Evolutionary conservation across 495 filamentous ascomycete species (phyloP), one percentile per base, ranked within the genome.

Genomic region (Aspergillus panamensis): DNA sequence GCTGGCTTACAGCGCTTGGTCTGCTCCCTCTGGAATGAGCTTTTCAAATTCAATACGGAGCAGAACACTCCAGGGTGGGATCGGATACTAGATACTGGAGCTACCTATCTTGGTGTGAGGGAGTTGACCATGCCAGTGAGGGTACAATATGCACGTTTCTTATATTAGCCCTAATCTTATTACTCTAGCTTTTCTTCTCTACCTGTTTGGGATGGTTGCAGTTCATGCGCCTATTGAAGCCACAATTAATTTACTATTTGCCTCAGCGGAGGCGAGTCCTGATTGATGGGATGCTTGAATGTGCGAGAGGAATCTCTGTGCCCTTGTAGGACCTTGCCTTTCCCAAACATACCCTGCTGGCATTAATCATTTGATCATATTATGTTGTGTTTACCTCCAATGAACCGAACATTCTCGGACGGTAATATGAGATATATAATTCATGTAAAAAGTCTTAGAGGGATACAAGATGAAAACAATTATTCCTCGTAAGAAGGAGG

Each of bases 61-160:
- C 9, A 40, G 37, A 6, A 14, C 37, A 77, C 76, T 77, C 70
- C 73, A 25, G 25, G 25, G 25, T 5, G 5, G 25, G 5, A 25
- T 25, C 5, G 5, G 25, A 25, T 25, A 25, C 25, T 25, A 25
- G 25, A 25, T 2, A 25, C 25, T 2, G 25, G 25, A 25, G 25
- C 25, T 25, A 25, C 5, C 25, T 25, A 25, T 25, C 25, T 25
- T 25, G 25, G 25, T 25, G 25, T 25, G 25, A 25, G 25, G 5
- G 25, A 25, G 25, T 25, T 25, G 25, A 2, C 25, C 25, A 25
- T 25, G 25, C 25, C 5, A 60, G 68, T 65, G 69, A 73, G 60
- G 55, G 61, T 55, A 62, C 57, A 59, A 62, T 64, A 66, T 68
- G 61, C 62, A 1, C 3, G 19, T 53, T 29, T 7, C 6, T 49